Base-by-base conservation (phyloP, 31 red algal species). In the Odonthalia washingtoniensis region DNA sequence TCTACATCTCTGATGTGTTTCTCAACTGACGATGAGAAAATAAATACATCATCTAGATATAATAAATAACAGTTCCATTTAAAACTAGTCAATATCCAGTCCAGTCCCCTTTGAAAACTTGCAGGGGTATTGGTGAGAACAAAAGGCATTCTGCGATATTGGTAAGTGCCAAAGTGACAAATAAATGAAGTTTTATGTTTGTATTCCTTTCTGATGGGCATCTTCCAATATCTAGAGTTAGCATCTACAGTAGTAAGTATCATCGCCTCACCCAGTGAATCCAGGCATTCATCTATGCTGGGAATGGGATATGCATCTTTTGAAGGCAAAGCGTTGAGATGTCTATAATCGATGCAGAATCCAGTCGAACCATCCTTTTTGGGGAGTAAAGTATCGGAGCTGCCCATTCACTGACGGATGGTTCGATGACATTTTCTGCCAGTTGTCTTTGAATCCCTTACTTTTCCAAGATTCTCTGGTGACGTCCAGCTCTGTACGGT, bases 41-140 rank as follows among this genome's bases (percentile, higher is more conserved):
- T 57, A 21, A 57, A 14, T 57, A 57, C 21, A 21, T 57, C 21
- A 21, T 57, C 49, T 9, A 57, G 49, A 21, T 57, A 57, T 14
- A 57, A 9, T 9, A 14, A 21, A 21, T 21, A 57, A 9, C 12
- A 14, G 9, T 57, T 21, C 9, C 49, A 57, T 57, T 57, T 57
- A 57, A 14, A 14, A 9, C 21, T 21, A 57, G 21, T 57, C 12
- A 86, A 49, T 5, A 76, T 52, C 24, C 75, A 9, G 12, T 86
- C 82, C 1, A 86, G 69, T 1, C 69, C 70, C 24, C 65, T 26
- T 32, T 86, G 82, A 75, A 86, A 86, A 2, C 69, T 76, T 3
- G 24, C 66, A 28, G 82, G 82, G 1, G 82, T 68, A 38, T 86
- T 87, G 33, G 27, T 77, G 18, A 87, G 30, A 24, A 68, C 83